Evolutionary conservation across 805 yeast species (phyloP).

Genomic region (Wickerhamiella shivajii): DNA sequence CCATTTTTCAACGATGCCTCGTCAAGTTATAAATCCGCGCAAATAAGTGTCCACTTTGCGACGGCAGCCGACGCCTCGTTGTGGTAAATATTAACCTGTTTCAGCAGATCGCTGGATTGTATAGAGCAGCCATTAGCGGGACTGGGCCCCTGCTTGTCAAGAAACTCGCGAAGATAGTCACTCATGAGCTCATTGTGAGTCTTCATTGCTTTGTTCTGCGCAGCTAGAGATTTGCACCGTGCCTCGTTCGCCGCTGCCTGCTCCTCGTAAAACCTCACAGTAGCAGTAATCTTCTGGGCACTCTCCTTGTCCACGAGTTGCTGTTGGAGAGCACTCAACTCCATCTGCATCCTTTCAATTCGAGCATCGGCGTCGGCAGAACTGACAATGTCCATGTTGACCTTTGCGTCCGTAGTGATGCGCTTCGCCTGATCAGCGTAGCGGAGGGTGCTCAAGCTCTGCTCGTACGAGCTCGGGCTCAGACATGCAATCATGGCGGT

Average conservation of each 20-base stretch:
- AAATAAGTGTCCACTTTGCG: no score
- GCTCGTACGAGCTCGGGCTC: constrained; percentile 67
- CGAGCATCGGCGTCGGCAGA: constrained; percentile 27
- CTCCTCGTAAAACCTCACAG: constrained; percentile 22
- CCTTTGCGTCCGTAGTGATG: constrained; percentile 46
- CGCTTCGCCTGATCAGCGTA: constrained; percentile 66
- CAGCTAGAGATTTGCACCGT: constrained; percentile 16
- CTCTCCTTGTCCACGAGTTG: constrained; percentile 23
- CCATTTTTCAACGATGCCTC: no score
- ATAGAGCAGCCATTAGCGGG: no score
- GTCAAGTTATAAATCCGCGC: no score
- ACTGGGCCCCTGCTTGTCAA: no score
- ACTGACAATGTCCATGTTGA: constrained; percentile 32
- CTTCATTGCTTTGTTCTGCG: constrained; percentile 15
- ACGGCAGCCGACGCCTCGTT: no score
- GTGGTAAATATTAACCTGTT: no score
- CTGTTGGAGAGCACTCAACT: constrained; percentile 24
- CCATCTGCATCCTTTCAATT: constrained; percentile 28
- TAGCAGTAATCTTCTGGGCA: constrained; percentile 15
- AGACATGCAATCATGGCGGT: constrained; percentile 81
- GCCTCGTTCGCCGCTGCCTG: constrained; percentile 19
- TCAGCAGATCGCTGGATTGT: no score
- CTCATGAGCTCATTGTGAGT: constrained; percentile 16
- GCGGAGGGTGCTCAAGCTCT: constrained; percentile 57
- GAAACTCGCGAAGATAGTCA: constrained; percentile 17